Evolutionary conservation across 495 filamentous ascomycete species (phyloP).

Genomic region (Penicillium cinerascens): DNA sequence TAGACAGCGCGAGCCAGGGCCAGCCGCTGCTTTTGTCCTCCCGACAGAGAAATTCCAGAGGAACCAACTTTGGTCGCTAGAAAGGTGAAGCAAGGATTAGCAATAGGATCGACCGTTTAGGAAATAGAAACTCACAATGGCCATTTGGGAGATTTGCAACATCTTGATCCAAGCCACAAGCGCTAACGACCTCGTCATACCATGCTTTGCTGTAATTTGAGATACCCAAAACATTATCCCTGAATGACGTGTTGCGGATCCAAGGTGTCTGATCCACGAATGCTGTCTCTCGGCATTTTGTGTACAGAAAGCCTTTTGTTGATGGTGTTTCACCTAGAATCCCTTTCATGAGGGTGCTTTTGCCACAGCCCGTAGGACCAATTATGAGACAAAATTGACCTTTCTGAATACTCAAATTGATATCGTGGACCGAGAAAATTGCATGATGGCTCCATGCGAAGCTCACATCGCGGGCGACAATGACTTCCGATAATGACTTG

Average conservation of each 20-base stretch:
- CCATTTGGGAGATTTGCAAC: slow-evolving; percentile 28
- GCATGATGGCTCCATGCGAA: background rate
- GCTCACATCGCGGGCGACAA: background rate
- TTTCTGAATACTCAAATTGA: background rate
- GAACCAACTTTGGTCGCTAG: too few species aligned
- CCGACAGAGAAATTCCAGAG: too few species aligned
- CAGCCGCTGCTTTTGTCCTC: background rate
- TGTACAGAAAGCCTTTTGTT: slow-evolving; percentile 5
- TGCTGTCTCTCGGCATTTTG: slow-evolving; percentile 23
- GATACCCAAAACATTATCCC: slow-evolving; percentile 32
- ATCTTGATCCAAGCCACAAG: slow-evolving; percentile 36
- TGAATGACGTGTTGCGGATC: slow-evolving; percentile 39
- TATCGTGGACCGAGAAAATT: background rate
- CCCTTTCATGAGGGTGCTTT: slow-evolving; percentile 47
- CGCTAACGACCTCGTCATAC: slow-evolving; percentile 37
- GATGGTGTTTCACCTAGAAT: slow-evolving; percentile 48
- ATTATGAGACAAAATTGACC: slow-evolving; percentile 10
- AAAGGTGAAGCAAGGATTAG: too few species aligned
- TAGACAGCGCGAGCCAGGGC: slow-evolving; percentile 49
- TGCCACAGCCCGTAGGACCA: slow-evolving; percentile 45
- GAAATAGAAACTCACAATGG: too few species aligned
- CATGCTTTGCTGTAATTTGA: slow-evolving; percentile 26
- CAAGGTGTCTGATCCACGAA: slow-evolving; percentile 39
- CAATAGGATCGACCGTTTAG: too few species aligned
- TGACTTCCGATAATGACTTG: too few species aligned